Conservation (phyloP, 257 asterid species). For the Lithospermum erythrorhizon region DNA sequence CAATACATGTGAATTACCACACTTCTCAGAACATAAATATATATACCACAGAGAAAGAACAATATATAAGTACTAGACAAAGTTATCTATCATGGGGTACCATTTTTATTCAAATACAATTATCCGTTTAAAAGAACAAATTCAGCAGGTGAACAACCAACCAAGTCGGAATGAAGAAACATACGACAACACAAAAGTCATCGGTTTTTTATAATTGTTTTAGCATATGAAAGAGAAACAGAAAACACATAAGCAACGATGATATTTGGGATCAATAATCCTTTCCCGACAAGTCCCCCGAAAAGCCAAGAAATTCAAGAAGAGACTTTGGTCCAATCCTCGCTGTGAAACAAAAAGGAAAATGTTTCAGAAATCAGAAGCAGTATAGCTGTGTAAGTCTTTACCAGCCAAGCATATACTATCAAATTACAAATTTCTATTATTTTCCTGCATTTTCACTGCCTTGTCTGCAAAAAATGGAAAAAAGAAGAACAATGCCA, state of each 20-base stretch:
- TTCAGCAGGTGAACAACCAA: too few relatives aligned
- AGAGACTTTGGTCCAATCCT: not conserved
- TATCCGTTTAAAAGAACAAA: too few relatives aligned
- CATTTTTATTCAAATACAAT: too few relatives aligned
- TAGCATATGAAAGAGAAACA: too few relatives aligned
- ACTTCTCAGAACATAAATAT: too few relatives aligned
- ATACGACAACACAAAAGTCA: not conserved
- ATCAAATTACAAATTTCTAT: not conserved
- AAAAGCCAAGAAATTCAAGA: not conserved
- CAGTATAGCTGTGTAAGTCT: not conserved
- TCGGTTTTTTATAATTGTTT: not conserved
- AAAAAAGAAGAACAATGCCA: not conserved
- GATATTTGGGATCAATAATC: not conserved
- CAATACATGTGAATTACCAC: too few relatives aligned
- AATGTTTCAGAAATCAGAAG: too few relatives aligned
- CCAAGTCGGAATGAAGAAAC: too few relatives aligned
- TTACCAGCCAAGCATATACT: not conserved
- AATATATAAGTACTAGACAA: too few relatives aligned
- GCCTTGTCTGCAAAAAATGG: not conserved
- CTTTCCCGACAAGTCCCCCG: not conserved
- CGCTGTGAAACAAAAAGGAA: too few relatives aligned
- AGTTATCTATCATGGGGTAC: too few relatives aligned
- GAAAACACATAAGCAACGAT: not conserved
- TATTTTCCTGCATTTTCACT: not conserved
- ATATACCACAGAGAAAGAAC: too few relatives aligned